Base-by-base conservation (phyloP, 192 early-diverging fungal species). In the Dissophora globulifera region DNA sequence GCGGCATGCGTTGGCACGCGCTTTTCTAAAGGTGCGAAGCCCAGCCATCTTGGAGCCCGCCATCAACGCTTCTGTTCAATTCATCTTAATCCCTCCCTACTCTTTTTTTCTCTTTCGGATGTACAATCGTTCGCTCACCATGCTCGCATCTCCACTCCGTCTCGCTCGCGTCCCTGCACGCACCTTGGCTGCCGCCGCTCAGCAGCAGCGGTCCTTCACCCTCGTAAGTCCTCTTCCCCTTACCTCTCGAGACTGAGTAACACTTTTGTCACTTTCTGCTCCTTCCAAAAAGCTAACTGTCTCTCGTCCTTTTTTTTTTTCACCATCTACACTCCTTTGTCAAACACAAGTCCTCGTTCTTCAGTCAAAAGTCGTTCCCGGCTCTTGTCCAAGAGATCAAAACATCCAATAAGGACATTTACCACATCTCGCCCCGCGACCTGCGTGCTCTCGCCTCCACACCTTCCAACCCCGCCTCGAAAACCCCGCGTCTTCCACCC, bases 331-430 rank as follows among this genome's bases (percentile, higher is more conserved):
- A n/a, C n/a, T n/a, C n/a, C n/a, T n/a, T n/a, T n/a, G n/a, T n/a
- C n/a, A n/a, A n/a, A n/a, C n/a, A n/a, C n/a, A n/a, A n/a, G n/a
- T n/a, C n/a, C n/a, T n/a, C n/a, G n/a, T n/a, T n/a, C n/a, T n/a
- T n/a, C n/a, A n/a, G 50, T 11, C 64, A 61, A 60, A 76, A 76
- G 56, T 62, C 72, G 2, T 76, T 76, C 52, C 64, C 64, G 19
- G 61, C 45, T 1, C 63, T 76, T 15, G 72, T 76, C 3, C 58
- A 61, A 19, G 72, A 76, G 58, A 76, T 76, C 52, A 66, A 67
- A 26, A 20, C 45, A 13, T 67, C 41, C 46, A 76, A 76, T 58
- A 76, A 76, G 23, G 33, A 76, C 23, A 76, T 76, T 25, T 58
- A 76, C 40, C 53, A 66, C n/a, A 47, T 76, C 16, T 55, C 63